Percentiles rank a stretch among this genome's conserved stretches.
phyloP scores from a whole-genome alignment of 257 asterid genomes.

The Solanum etuberosum region DNA sequence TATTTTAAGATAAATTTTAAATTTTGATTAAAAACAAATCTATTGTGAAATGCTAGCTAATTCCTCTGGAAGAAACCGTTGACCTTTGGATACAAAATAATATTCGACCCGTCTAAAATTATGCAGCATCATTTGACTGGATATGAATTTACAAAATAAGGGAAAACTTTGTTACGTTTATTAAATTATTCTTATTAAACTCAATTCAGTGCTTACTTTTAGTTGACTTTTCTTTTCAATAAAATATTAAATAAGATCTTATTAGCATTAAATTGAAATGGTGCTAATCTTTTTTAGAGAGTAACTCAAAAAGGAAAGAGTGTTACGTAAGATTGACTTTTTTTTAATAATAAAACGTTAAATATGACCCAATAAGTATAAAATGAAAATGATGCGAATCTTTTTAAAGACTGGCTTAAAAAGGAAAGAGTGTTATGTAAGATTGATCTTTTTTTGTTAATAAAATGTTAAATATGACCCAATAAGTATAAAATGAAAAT shows the following conservation, averaged over 20 bases:
- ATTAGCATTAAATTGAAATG: neutral
- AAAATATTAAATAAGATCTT: neutral
- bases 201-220: accelerated
- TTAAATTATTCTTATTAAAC: neutral
- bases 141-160: neutral
- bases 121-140: neutral
- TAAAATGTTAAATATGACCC: neutral
- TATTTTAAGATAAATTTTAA: neutral
- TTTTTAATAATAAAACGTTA: neutral
- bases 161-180: neutral
- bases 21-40: neutral
- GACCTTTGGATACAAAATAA: neutral
- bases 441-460: neutral
- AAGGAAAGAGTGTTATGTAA: neutral
- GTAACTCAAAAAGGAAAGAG: neutral
- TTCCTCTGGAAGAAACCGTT: neutral
- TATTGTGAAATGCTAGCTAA: neutral
- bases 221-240: neutral
- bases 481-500: neutral
- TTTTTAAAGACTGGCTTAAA: neutral
- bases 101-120: neutral
- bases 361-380: neutral
- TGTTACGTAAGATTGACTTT: neutral
- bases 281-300: neutral
- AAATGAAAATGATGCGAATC: neutral